phyloP scores from a whole-genome alignment of 345 rosid genomes.

The Camelina hispida region DNA sequence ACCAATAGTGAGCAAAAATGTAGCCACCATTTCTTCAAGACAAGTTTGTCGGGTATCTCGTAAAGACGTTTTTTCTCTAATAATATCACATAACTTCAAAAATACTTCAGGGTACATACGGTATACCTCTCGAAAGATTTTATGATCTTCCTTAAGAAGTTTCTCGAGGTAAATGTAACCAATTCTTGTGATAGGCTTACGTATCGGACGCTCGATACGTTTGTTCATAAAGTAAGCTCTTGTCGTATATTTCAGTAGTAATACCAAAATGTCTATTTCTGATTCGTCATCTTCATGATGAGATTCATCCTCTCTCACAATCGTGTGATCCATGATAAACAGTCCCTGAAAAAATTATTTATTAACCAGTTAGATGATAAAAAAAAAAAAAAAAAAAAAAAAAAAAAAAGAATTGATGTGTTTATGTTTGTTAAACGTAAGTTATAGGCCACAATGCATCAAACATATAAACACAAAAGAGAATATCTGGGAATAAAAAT shows the following conservation, averaged over 20 bases:
- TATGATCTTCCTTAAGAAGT: background rate
- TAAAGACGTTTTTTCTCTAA: background rate
- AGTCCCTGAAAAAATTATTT: background rate
- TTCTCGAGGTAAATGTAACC: background rate
- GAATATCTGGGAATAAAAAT: too few relatives aligned
- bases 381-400: too few relatives aligned
- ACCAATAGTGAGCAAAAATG: background rate
- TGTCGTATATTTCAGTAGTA: background rate
- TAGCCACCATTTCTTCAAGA: constrained; percentile 1
- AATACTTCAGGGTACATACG: background rate
- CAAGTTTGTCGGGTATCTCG: background rate
- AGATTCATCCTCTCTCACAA: background rate
- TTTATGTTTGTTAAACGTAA: too few relatives aligned
- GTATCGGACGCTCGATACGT: background rate
- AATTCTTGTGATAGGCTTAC: background rate
- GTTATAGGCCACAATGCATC: too few relatives aligned
- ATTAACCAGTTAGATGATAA: too few relatives aligned
- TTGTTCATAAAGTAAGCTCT: background rate
- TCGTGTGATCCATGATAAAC: background rate
- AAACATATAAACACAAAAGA: too few relatives aligned
- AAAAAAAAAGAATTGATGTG: too few relatives aligned
- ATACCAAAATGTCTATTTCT: background rate
- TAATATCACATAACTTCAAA: constrained; percentile 6
- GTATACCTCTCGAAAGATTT: background rate
- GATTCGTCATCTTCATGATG: background rate